Conservation (phyloP, 2,329 filamentous ascomycete species). For the Chaetomiaceae sp. region DNA sequence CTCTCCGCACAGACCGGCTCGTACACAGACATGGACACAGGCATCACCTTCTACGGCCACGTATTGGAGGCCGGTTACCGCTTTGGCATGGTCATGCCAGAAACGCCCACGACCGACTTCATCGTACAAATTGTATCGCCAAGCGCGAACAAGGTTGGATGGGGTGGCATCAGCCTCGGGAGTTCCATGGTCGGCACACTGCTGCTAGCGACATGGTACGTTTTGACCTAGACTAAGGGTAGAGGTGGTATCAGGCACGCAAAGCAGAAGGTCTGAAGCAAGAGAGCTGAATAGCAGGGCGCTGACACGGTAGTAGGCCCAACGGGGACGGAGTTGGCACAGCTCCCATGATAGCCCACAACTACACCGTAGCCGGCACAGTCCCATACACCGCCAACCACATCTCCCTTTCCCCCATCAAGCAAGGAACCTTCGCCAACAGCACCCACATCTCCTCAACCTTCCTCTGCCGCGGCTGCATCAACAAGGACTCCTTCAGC, state of each 20-base stretch:
- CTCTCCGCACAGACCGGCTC: neutral
- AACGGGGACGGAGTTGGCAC: constrained; percentile 28
- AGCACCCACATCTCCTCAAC: constrained; percentile 42
- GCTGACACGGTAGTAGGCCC: neutral
- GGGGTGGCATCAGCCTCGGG: constrained; percentile 41
- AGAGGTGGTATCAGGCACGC: neutral
- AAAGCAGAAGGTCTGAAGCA: neutral
- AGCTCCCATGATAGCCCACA: constrained; percentile 22
- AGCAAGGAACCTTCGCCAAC: constrained; percentile 42
- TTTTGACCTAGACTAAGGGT: neutral
- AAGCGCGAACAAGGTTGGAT: constrained; percentile 37
- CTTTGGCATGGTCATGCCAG: constrained; percentile 46
- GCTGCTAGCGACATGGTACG: constrained; percentile 38
- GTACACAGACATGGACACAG: constrained; percentile 22
- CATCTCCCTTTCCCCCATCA: constrained; percentile 36
- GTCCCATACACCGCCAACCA: constrained; percentile 31
- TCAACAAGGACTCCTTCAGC: constrained; percentile 27
- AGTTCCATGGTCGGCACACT: constrained; percentile 39
- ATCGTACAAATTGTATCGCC: constrained; percentile 47
- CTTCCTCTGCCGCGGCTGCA: constrained; percentile 40
- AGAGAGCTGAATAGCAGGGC: too few species aligned
- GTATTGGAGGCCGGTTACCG: constrained; percentile 33
- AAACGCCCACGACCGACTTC: constrained; percentile 43
- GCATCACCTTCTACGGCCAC: constrained; percentile 39
- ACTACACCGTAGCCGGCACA: constrained; percentile 34